Evolutionary conservation across 352 stramenopile species (phyloP), one percentile per base, ranked within the genome.

Genomic region (Phytopythium montanum): DNA sequence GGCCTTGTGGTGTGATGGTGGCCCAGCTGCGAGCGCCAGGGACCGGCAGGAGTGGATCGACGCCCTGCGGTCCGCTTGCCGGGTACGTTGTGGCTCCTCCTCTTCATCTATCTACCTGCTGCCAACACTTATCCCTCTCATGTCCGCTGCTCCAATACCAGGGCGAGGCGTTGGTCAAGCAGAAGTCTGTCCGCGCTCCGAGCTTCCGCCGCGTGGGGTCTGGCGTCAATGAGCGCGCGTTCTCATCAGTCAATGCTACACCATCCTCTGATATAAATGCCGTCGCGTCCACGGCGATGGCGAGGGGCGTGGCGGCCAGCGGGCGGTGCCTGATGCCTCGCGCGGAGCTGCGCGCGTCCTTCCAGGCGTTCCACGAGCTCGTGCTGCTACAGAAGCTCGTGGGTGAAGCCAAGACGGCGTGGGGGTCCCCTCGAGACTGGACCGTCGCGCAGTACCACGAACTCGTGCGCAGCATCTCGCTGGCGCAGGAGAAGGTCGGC

Each of bases 291-390:
- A 25, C 23, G 10, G 0, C 34, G 29, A 14, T 12, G 25, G 50
- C 12, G 2, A 13, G 19, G 10, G 19, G 18, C 4, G 21, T 21
- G 19, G 5, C 16, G 33, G 51, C 31, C 10, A 56, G 33, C 33
- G 33, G 31, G 2, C 33, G 33, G 6, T 41, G 25, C 3, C 53
- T 59, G 5, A 68, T 59, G 14, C 73, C 69, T 9, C 61, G 57
- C 6, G 53, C 64, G 5, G 81, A 90, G 56, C 52, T 90, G 25
- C 76, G 81, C 4, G 67, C 81, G 19, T 85, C 81, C 10, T 90
- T 90, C 56, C 79, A 88, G 44, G 68, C 84, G 54, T 74, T 90
- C 34, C 81, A 90, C 51, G 81, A 90, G 55, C 79, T 88, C 46
- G 59, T 85, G 12, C 51, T 90, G 14, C 61, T 90, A 16, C 80